Evolutionary conservation across 2,329 filamentous ascomycete genomes (phyloP), one percentile per base, ranked within the genome.

Genomic region (Harringtonia aguacate): DNA sequence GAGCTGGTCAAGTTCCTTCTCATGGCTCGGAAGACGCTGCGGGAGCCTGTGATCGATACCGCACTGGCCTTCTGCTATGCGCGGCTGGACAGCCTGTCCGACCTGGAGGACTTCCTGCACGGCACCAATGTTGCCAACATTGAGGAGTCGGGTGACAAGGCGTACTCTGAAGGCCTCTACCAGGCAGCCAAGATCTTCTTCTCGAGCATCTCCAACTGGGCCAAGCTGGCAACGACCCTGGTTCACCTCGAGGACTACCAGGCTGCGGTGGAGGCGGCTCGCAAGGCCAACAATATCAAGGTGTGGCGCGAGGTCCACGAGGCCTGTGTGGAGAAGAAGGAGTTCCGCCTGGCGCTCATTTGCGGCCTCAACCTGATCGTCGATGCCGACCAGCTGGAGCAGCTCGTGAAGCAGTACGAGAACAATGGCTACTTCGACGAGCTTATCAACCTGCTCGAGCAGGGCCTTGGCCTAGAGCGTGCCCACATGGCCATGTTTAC

Each of bases 151-250:
- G 92, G 92, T 71, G 92, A 98, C 74, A 95, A 95, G 73, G 90
- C 92, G 20, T 97, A 95, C 54, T 84, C 81, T 50, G 92, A 98
- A 67, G 90, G 90, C 48, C 81, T 86, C 58, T 90, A 92, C 58
- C 84, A 97, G 71, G 92, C 92, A 36, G 87, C 92, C 52, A 98
- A 98, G 78, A 97, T 98, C 59, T 98, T 97, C 76, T 98, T 81
- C 70, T 87, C 80, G 45, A 97, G 86, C 69, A 94, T 98, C 61
- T 98, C 92, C 44, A 98, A 98, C 76, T 98, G 92, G 92, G 90
- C 90, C 45, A 98, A 98, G 73, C 81, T 98, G 56, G 89, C 92
- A 14, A 97, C 92, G 12, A 98, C 92, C 12, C 77, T 97, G 48
- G 92, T 98, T n/a, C 88, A 97, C 63, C 79, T 98, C 8, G 84